Base-by-base conservation (phyloP, 1,139 yeast genomes). In the Maudiozyma humilis region DNA sequence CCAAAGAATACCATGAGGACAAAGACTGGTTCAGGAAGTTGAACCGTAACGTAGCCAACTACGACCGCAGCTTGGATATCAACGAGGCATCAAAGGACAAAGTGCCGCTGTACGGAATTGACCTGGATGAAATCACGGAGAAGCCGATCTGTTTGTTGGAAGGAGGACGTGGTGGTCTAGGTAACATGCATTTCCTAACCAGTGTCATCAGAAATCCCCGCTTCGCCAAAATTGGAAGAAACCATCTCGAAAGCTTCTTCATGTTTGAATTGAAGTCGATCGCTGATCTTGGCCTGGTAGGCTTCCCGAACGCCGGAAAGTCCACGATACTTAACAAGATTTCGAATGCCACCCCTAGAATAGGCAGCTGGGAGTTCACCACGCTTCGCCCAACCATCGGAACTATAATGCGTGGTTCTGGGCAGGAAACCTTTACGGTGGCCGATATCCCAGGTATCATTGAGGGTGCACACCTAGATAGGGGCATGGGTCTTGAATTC, bases 391-490 rank as follows among this genome's bases (percentile, higher is more conserved):
- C 98, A 0, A 82, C 91, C 0, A 78, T 91, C 38, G 98, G 98
- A 2, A 89, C 96, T 0, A 84, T 91, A 16, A 71, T 73, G 42
- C 66, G 79, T 31, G 75, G 82, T 1, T 16, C 38, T 3, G 74
- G 82, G 3, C 86, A 82, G 49, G 74, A 76, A 8, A 82, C 87
- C 1, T 88, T 89, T 60, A 86, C 96, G 0, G 97, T 91, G 1
- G 97, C 97, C 1, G 98, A 91, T 67, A 91, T 91, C 48, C 98
- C 98, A 0, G 98, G 98, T 12, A 85, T 91, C 43, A 84, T 91
- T 45, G 73, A 78, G 57, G 97, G 95, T 8, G 97, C 98, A 0
- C 72, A 79, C 2, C 70, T 79, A 36, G 85, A 89, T 57, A 81
- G 75, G 58, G 98, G 98, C 2, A 82, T 91, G 86, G 98, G 98